Percentiles rank a stretch among this genome's conserved stretches.
Evolutionary conservation across 2,329 filamentous ascomycete species (phyloP).

Genomic region (Pestalotiopsis sp.): DNA sequence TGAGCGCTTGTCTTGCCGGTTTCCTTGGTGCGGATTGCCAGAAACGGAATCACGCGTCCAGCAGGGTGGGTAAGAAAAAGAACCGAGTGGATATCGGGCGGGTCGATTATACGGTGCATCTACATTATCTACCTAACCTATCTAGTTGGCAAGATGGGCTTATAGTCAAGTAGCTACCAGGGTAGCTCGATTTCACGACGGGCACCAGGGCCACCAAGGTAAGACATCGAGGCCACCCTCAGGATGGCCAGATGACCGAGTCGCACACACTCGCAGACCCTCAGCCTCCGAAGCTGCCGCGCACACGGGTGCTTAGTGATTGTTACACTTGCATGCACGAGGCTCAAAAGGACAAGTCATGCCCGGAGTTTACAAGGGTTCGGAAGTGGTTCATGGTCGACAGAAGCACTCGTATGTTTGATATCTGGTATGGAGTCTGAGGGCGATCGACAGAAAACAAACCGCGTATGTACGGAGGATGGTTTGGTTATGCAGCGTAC

Average conservation of each 20-base stretch:
- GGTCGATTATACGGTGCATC: neutral
- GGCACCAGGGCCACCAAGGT: conserved; percentile 5
- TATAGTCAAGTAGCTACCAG: neutral
- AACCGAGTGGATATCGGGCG: neutral
- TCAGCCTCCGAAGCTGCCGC: conserved; percentile 12
- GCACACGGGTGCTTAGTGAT: neutral
- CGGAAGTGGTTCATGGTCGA: neutral
- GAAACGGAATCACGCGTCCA: conserved; percentile 14
- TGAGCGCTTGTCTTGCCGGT: neutral
- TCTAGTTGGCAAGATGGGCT: neutral
- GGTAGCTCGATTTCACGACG: neutral
- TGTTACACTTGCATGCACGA: conserved; percentile 13
- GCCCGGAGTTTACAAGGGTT: conserved; percentile 4
- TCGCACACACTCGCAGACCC: neutral
- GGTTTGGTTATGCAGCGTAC: conserved; percentile 11
- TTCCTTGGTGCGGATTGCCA: conserved; percentile 4
- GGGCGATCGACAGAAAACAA: conserved; percentile 10
- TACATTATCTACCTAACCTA: neutral
- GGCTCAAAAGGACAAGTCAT: conserved; percentile 10
- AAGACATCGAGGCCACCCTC: conserved; percentile 15
- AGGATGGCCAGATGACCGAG: conserved; percentile 1
- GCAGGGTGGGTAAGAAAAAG: conserved; percentile 8
- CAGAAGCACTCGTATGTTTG: neutral
- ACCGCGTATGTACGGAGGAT: neutral
- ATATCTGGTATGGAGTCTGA: neutral